These are phyloP conservation scores for Lonicera japonica DNA, from an alignment of 129 eudicot genomes.

Conservation along the genomic window DNA sequence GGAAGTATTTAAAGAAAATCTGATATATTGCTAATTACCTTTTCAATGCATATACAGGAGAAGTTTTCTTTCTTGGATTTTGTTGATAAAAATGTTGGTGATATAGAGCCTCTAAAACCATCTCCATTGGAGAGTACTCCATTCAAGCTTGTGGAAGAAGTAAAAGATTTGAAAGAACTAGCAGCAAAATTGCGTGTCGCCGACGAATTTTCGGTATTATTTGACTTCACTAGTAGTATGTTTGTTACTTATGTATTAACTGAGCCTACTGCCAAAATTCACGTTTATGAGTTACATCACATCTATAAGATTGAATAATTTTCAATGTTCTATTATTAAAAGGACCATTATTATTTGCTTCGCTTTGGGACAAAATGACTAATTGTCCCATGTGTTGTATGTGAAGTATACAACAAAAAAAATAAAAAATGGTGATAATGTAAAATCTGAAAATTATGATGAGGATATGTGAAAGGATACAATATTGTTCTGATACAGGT, in stretches of 20 bases:
- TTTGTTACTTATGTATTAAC: not conserved
- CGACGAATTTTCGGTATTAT: slow-evolving; percentile 75
- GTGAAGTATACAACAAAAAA: too few relatives aligned
- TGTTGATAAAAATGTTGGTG: slow-evolving; percentile 41
- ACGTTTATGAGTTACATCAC: not conserved
- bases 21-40: not conserved
- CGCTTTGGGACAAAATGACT: too few relatives aligned
- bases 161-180: slow-evolving; percentile 75
- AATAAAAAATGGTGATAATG: too few relatives aligned
- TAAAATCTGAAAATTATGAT: too few relatives aligned
- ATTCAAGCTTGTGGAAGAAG: slow-evolving; percentile 67
- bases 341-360: too few relatives aligned
- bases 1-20: not conserved
- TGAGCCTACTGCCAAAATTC: not conserved
- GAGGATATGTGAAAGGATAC: too few relatives aligned
- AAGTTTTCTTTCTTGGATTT: slow-evolving; percentile 60
- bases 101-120: slow-evolving; percentile 55
- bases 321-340: too few relatives aligned
- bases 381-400: too few relatives aligned
- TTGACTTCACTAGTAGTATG: not conserved
- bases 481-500: too few relatives aligned
- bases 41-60: slow-evolving; percentile 41
- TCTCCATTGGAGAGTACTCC: slow-evolving; percentile 69
- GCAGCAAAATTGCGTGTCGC: slow-evolving; percentile 58
- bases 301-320: too few relatives aligned